Evolutionary conservation across 140 eudicot species (phyloP), one percentile per base, ranked within the genome.

Genomic region (Cichorium intybus): DNA sequence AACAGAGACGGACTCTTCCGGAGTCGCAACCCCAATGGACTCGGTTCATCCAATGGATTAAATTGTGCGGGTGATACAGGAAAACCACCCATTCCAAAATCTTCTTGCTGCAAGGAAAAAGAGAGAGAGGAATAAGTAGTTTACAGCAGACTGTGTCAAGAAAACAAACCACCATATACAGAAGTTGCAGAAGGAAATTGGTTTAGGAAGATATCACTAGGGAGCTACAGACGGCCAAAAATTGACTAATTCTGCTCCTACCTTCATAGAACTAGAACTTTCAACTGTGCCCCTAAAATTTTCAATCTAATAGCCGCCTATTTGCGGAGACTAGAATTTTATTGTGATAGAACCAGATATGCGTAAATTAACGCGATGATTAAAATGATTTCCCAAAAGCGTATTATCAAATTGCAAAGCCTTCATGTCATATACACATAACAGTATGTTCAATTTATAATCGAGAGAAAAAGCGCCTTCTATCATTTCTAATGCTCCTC

Each of bases 11-110:
- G 96, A 59, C 81, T 88, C 79, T 88, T 92, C 47, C 82, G 71
- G 10, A 92, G 85, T 27, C 82, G 77, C 78, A 92, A 73, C 9
- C 98, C 98, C 62, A 92, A 75, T 9, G 98, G 96, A 77, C 95
- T 83, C 0, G 98, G 98, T 82, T 88, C 98, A 47, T 85, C 91
- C 5, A 88, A 71, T 4, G 95, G 96, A 67, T 92, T 85, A 48
- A 83, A 84, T 22, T 82, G 86, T 22, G 88, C 62, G 4, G 83
- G 84, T 65, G 84, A 51, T 43, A 63, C 81, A 3, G 79, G 70
- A 74, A 68, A 77, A 23, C 73, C 26, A 45, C 62, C 74, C 51
- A 27, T 50, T 43, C 73, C 87, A 28, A 71, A 55, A 29, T 69
- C 80, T 50, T 71, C 73, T 45, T 45, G 55, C 77, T 75, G 71